Base-by-base conservation (phyloP, 2,329 filamentous ascomycete genomes). In the Penicillium sp. region DNA sequence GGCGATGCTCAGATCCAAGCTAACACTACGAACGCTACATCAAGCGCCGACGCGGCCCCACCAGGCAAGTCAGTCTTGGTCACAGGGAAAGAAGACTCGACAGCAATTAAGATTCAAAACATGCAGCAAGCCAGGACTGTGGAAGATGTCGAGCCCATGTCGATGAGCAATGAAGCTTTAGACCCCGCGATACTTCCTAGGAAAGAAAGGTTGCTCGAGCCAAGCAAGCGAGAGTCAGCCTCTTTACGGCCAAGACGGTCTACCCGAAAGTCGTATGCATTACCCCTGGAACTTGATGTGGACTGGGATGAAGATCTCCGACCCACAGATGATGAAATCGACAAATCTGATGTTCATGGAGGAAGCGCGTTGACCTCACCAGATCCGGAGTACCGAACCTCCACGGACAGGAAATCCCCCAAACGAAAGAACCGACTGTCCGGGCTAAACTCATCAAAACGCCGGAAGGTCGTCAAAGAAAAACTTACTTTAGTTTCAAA, bases 241-340 rank as follows among this genome's bases (percentile, higher is more conserved):
- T 53, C 53, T 9, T 43, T 52, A 28, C 45, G 49, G 28, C 39
- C 45, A 12, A 58, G 49, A 18, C 52, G 49, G 12, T 46, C 51
- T 4, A 52, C 47, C 10, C 58, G 46, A 31, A 62, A 61, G 13
- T 49, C 44, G 9, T 55, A 62, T 45, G 58, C 44, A 37, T 28
- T 51, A 3, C 47, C 49, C 8, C 42, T 50, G 4, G 57, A 58
- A 35, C 43, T 32, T 3, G 46, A 54, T 13, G 59, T 68, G 10
- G 62, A 68, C 42, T 66, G 63, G 65, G 61, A 64, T 42, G 63
- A 68, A 54, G 63, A 64, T 25, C 52, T 66, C 32, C 58, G 63
- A 13, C 58, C 57, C 24, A 67, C 58, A 25, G 57, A 60, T 10
- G 55, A 55, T 6, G 48, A 53, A 24, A 44, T 45, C 24, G 15